Conservation (phyloP, 306 rosid genomes). For the Ammopiptanthus mongolicus region DNA sequence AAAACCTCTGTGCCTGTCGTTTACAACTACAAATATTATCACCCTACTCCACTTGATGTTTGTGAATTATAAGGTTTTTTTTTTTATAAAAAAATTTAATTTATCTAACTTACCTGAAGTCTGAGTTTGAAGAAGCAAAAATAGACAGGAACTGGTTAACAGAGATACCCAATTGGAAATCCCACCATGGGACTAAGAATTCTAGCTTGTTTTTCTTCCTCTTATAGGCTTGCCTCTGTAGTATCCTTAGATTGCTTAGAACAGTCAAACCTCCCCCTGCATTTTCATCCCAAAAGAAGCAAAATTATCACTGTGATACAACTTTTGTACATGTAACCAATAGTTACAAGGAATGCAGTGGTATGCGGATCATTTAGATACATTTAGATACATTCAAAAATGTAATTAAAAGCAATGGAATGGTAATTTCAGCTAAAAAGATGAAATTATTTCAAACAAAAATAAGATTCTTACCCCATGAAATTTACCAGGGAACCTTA, state of each 20-base stretch:
- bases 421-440: no score
- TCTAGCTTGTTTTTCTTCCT: slow-evolving; percentile 80
- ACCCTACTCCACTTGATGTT: neutral
- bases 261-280: slow-evolving; percentile 96
- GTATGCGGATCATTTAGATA: no score
- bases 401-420: no score
- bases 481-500: no score
- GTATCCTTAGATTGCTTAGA: slow-evolving; percentile 81
- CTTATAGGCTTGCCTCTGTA: slow-evolving; percentile 77
- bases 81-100: neutral
- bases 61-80: neutral
- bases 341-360: no score
- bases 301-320: neutral
- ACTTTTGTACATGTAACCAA: neutral
- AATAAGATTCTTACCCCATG: no score
- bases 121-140: slow-evolving; percentile 84
- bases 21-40: slow-evolving; percentile 18
- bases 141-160: slow-evolving; percentile 87
- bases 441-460: no score
- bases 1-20: slow-evolving; percentile 79
- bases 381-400: no score
- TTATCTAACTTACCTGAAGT: slow-evolving; percentile 57
- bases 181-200: slow-evolving; percentile 98
- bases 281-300: slow-evolving; percentile 10
- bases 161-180: slow-evolving; percentile 84